Percentiles rank a stretch among this genome's conserved stretches.
phyloP scores from a whole-genome alignment of 306 rosid genomes.

The Lagenaria siceraria region DNA sequence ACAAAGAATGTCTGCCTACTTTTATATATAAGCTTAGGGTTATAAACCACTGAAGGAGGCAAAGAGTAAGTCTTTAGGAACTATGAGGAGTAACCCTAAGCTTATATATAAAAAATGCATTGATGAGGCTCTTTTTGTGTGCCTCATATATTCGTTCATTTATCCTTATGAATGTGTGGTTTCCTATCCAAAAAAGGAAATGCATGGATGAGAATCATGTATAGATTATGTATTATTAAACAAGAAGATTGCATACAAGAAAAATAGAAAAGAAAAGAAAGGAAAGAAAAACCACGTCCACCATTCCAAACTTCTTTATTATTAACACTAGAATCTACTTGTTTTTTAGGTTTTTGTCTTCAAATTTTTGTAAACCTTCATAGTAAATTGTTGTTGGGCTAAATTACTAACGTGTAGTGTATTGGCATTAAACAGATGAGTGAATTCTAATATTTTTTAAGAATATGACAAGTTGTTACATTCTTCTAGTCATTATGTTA shows the following conservation, averaged over 20 bases:
- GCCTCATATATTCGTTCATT: no score
- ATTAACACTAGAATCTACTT: neutral
- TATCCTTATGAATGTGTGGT: neutral
- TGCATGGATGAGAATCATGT: neutral
- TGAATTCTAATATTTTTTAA: neutral
- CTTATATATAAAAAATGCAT: neutral
- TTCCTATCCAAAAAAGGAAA: neutral
- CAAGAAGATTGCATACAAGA: neutral
- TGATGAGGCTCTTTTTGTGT: neutral
- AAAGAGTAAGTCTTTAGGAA: neutral
- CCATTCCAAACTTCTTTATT: neutral
- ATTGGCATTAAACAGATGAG: neutral
- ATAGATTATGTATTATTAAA: neutral
- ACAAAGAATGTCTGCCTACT: neutral
- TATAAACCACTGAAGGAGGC: no score
- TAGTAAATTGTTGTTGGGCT: neutral
- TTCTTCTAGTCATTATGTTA: neutral
- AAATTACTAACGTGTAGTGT: neutral
- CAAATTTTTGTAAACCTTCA: neutral
- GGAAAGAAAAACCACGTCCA: neutral
- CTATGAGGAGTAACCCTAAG: neutral
- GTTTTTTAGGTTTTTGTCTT: neutral
- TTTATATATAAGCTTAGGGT: no score
- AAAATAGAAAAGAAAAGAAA: neutral
- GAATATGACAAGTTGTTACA: neutral